Evolutionary conservation across 768 basidiomycete genomes (phyloP).

Genomic region (Leccinellum albellum): DNA sequence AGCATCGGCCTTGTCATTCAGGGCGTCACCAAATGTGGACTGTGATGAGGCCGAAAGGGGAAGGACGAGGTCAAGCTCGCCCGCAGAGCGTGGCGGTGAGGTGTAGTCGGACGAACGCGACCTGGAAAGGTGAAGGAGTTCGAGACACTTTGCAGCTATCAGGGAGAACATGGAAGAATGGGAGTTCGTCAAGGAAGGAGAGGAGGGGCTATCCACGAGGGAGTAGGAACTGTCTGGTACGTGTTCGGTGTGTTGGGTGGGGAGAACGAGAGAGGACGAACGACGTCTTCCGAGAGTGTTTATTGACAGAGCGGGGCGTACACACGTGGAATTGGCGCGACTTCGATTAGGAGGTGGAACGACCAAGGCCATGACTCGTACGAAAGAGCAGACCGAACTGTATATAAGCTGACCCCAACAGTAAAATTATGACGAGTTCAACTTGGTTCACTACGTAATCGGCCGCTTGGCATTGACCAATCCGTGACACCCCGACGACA

Average conservation of each 20-base stretch:
- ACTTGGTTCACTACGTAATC: background rate
- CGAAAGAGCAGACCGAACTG: too few relatives aligned
- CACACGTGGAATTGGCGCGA: conserved; percentile 58
- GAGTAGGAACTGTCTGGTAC: background rate
- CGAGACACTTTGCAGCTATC: conserved; percentile 48
- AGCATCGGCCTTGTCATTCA: conserved; percentile 36
- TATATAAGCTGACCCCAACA: background rate
- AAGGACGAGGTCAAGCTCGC: conserved; percentile 45
- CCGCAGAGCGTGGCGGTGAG: conserved; percentile 40
- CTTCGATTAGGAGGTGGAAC: conserved; percentile 45
- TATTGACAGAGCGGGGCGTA: conserved; percentile 50
- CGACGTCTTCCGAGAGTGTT: conserved; percentile 53
- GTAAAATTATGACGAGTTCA: background rate
- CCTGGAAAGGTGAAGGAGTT: conserved; percentile 48
- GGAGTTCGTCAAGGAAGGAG: conserved; percentile 11
- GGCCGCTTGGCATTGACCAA: background rate
- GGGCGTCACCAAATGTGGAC: conserved; percentile 42
- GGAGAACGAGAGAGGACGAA: conserved; percentile 45
- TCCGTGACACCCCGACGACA: background rate
- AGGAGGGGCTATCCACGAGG: background rate
- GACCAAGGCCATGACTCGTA: conserved; percentile 26
- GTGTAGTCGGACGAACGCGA: conserved; percentile 38
- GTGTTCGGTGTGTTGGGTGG: conserved; percentile 19
- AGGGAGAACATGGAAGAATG: conserved; percentile 49
- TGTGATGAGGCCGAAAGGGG: conserved; percentile 53